Conservation (phyloP, 2,329 filamentous ascomycete species). For the Microdochium nivale region DNA sequence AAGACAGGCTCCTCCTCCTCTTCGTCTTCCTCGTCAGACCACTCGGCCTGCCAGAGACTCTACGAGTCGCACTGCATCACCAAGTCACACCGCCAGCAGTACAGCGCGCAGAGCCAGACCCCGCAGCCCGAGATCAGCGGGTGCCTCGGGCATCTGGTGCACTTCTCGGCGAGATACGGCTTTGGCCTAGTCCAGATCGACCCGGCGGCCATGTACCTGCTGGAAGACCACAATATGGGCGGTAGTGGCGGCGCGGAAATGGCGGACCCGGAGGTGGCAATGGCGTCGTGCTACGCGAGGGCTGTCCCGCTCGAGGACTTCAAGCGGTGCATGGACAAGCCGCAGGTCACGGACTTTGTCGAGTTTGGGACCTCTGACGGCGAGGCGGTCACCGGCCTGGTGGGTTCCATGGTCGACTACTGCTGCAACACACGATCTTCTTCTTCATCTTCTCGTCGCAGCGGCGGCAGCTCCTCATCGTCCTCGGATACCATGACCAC, state of each 20-base stretch:
- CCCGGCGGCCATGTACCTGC: slow-evolving; percentile 2
- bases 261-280: background rate
- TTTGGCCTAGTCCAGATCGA: slow-evolving; percentile 5
- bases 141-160: slow-evolving; percentile 3
- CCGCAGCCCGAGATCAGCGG: slow-evolving; percentile 1
- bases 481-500: background rate
- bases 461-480: background rate
- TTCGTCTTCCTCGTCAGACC: background rate
- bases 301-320: slow-evolving; percentile 4
- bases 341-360: slow-evolving; percentile 6
- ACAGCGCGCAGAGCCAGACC: background rate
- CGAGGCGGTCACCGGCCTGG: slow-evolving; percentile 7
- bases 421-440: slow-evolving; percentile 2
- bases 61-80: slow-evolving; percentile 1
- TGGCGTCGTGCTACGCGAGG: background rate
- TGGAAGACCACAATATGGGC: slow-evolving; percentile 5
- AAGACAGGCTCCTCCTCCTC: background rate
- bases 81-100: slow-evolving; percentile 1
- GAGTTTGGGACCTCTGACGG: slow-evolving; percentile 5
- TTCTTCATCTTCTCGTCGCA: background rate
- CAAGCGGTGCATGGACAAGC: slow-evolving; percentile 3
- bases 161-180: slow-evolving; percentile 6
- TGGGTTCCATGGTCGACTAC: slow-evolving; percentile 1
- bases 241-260: background rate
- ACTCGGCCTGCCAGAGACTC: slow-evolving; percentile 2